Conservation (phyloP, 768 basidiomycete species). For the Lactarius sp. region DNA sequence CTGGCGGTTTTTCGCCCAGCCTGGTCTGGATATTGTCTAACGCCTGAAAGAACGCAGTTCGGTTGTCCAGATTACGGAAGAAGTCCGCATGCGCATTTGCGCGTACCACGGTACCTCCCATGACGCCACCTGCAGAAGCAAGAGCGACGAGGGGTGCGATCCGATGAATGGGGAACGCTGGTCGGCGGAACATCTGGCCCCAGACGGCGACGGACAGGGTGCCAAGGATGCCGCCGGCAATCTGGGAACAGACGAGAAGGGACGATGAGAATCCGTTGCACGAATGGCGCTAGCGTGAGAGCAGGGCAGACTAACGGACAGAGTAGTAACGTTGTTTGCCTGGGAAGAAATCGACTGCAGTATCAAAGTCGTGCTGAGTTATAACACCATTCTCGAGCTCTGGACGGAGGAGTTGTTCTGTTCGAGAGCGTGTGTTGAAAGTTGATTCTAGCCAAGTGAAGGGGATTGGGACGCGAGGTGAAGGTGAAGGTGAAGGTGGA, state of each 20-base stretch:
- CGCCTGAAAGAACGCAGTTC: constrained; percentile 31
- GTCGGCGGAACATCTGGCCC: constrained; percentile 28
- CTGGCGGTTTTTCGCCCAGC: constrained; percentile 24
- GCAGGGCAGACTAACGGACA: constrained; percentile 29
- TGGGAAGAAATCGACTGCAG: constrained; percentile 50
- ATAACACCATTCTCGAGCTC: constrained; percentile 50
- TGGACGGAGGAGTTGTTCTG: constrained; percentile 48
- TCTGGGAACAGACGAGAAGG: constrained; percentile 24
- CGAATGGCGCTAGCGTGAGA: constrained; percentile 24
- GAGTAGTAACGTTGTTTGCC: constrained; percentile 42
- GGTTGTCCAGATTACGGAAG: constrained; percentile 31
- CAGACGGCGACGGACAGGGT: constrained; percentile 31
- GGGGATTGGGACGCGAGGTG: constrained; percentile 31
- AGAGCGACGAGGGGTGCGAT: constrained; percentile 28
- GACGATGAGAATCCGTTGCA: constrained; percentile 11
- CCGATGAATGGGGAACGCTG: constrained; percentile 31
- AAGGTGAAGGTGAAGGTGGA: constrained; percentile 6
- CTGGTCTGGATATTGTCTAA: constrained; percentile 33
- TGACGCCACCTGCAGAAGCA: constrained; percentile 31
- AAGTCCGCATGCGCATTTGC: constrained; percentile 33
- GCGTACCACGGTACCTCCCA: constrained; percentile 32
- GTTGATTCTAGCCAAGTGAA: constrained; percentile 40
- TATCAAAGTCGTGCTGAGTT: constrained; percentile 50
- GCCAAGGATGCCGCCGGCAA: constrained; percentile 28
- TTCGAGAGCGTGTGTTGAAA: constrained; percentile 39